Evolutionary conservation across 2,329 filamentous ascomycete genomes (phyloP).

Genomic region (Plectosphaerella plurivora): DNA sequence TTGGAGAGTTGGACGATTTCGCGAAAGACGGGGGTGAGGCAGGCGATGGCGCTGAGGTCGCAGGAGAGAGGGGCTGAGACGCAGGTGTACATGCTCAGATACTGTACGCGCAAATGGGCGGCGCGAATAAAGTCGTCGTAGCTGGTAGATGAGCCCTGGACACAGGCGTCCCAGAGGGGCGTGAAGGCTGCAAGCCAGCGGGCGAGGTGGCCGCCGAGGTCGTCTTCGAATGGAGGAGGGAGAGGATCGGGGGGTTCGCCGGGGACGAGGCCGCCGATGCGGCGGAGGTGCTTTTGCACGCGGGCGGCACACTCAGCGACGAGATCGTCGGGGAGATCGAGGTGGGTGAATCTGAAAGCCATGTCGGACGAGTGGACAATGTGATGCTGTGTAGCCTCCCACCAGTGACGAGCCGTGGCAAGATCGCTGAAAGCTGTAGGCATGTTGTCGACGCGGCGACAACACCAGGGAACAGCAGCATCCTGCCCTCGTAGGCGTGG

Average conservation of each 20-base stretch:
- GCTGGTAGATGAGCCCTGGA: background rate
- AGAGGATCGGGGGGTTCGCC: background rate
- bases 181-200: slow-evolving; percentile 4
- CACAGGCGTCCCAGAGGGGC: background rate
- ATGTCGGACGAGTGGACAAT: slow-evolving; percentile 16
- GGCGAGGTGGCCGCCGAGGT: slow-evolving; percentile 2
- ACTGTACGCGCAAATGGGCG: slow-evolving; percentile 18
- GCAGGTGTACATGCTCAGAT: slow-evolving; percentile 16
- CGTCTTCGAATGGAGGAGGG: background rate
- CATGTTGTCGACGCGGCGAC: slow-evolving; percentile 12
- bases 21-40: slow-evolving; percentile 18
- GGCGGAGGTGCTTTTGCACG: background rate
- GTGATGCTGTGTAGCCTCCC: slow-evolving; percentile 22
- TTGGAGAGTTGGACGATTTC: slow-evolving; percentile 18
- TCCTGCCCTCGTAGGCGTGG: background rate
- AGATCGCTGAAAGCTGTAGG: slow-evolving; percentile 15
- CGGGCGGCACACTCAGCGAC: slow-evolving; percentile 3
- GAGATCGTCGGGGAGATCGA: slow-evolving; percentile 6
- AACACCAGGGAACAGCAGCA: slow-evolving; percentile 15
- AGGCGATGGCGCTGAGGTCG: slow-evolving; percentile 15
- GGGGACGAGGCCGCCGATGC: slow-evolving; percentile 3
- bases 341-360: slow-evolving; percentile 8
- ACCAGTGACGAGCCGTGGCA: slow-evolving; percentile 21
- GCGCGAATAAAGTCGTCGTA: slow-evolving; percentile 14
- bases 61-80: slow-evolving; percentile 14